Evolutionary conservation across 108 stramenopile genomes (phyloP).

Genomic region (Heterococcus sp.): DNA sequence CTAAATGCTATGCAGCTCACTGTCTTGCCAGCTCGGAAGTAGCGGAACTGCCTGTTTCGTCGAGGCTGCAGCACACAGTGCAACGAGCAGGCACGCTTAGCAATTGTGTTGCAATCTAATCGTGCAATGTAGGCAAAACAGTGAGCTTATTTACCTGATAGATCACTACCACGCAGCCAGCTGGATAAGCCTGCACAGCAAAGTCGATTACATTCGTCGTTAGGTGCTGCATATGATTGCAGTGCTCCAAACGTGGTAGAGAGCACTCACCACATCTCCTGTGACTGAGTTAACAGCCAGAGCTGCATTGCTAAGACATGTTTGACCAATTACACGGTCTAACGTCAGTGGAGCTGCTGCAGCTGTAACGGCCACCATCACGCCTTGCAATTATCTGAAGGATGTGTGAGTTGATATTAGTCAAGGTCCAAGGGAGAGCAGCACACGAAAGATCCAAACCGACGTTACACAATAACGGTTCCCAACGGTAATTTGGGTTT

Average conservation of each 20-base stretch:
- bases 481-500: no score
- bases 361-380: no score
- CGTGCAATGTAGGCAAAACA: not conserved
- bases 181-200: conserved; percentile 21
- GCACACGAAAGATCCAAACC: no score
- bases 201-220: not conserved
- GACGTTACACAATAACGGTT: no score
- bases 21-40: conserved; percentile 27
- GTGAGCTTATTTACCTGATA: conserved; percentile 27
- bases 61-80: not conserved
- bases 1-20: conserved; percentile 40
- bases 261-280: conserved; percentile 15
- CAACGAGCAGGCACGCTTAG: not conserved
- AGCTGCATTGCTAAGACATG: conserved; percentile 37
- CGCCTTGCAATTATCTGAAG: no score
- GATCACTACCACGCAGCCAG: conserved; percentile 44
- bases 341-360: conserved; percentile 23
- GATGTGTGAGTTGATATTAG: no score
- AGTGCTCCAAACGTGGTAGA: not conserved
- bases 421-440: no score
- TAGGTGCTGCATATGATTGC: not conserved
- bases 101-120: not conserved
- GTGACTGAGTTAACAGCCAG: conserved; percentile 38
- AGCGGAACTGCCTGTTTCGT: conserved; percentile 7
- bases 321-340: conserved; percentile 36